These are phyloP conservation scores for Boletus fagicola DNA, from an alignment of 768 basidiomycete species.

Conservation along the genomic window DNA sequence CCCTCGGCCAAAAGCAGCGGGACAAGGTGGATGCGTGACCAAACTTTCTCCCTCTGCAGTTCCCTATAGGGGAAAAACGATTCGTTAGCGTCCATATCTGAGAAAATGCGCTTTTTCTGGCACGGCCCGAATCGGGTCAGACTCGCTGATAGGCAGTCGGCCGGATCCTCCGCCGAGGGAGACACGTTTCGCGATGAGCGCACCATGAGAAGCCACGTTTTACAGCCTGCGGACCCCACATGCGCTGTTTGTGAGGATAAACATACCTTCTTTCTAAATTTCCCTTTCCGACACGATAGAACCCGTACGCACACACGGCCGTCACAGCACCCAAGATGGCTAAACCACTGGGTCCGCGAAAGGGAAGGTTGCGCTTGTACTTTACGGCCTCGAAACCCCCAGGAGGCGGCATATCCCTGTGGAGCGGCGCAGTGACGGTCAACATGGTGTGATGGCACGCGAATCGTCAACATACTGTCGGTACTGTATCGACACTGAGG, in stretches of 20 bases:
- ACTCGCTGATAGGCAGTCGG: constrained; percentile 44
- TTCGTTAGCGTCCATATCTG: constrained; percentile 42
- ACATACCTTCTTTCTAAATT: constrained; percentile 92
- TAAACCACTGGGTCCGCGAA: constrained; percentile 81
- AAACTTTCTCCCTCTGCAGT: constrained; percentile 86
- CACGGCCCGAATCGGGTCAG: constrained; percentile 39
- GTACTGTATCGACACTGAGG: constrained; percentile 28
- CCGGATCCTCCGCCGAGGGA: constrained; percentile 48
- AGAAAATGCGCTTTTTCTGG: constrained; percentile 39
- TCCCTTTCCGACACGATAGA: constrained; percentile 87
- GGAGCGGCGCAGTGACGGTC: constrained; percentile 11
- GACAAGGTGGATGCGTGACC: constrained; percentile 93
- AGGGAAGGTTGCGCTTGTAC: constrained; percentile 94
- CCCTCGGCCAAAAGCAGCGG: constrained; percentile 91
- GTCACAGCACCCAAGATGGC: constrained; percentile 85
- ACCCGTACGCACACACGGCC: constrained; percentile 84
- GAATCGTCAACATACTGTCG: constrained; percentile 27
- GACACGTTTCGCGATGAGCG: constrained; percentile 72
- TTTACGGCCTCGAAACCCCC: constrained; percentile 91
- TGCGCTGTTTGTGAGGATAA: constrained; percentile 22
- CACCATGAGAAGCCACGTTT: constrained; percentile 59
- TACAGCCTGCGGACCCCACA: constrained; percentile 55
- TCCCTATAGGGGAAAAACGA: constrained; percentile 60
- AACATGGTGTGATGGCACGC: constrained; percentile 5
- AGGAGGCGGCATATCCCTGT: constrained; percentile 91